Conservation (phyloP, 192 early-diverging fungal genomes). For the Lunasporangiospora selenospora region DNA sequence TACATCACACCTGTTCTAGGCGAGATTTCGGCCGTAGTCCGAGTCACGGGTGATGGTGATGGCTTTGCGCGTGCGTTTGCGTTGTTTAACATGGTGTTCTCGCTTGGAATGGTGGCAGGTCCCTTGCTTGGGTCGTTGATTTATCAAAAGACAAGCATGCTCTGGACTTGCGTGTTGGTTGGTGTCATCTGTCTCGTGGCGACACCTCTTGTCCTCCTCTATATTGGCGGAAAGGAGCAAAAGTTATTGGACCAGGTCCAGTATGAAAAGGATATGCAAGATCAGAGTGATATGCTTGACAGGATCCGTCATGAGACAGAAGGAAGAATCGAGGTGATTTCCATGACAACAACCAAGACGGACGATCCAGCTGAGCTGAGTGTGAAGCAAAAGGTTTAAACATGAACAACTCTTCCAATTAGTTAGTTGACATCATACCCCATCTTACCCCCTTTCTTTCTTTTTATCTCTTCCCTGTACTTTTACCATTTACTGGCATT, state of each 20-base stretch:
- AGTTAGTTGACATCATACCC: too few relatives aligned
- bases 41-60: conserved; percentile 35
- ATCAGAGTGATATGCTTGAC: conserved; percentile 8
- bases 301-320: conserved; percentile 9
- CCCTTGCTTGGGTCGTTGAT: conserved; percentile 21
- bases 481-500: too few relatives aligned
- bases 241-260: conserved; percentile 20
- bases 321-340: too few relatives aligned
- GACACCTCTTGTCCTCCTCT: conserved; percentile 25
- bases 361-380: too few relatives aligned
- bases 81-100: conserved; percentile 53
- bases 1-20: conserved; percentile 51
- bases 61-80: conserved; percentile 53
- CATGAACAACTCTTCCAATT: too few relatives aligned
- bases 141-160: conserved; percentile 27
- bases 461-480: too few relatives aligned
- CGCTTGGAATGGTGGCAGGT: conserved; percentile 21
- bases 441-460: too few relatives aligned
- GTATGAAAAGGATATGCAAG: conserved; percentile 23
- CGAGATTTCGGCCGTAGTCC: conserved; percentile 50
- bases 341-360: too few relatives aligned
- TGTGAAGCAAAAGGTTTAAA: too few relatives aligned
- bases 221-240: conserved; percentile 28
- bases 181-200: conserved; percentile 3
- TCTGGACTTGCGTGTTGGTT: conserved; percentile 38